Conservation (phyloP, 1,139 yeast species). For the Debaryomycetaceae sp. region DNA sequence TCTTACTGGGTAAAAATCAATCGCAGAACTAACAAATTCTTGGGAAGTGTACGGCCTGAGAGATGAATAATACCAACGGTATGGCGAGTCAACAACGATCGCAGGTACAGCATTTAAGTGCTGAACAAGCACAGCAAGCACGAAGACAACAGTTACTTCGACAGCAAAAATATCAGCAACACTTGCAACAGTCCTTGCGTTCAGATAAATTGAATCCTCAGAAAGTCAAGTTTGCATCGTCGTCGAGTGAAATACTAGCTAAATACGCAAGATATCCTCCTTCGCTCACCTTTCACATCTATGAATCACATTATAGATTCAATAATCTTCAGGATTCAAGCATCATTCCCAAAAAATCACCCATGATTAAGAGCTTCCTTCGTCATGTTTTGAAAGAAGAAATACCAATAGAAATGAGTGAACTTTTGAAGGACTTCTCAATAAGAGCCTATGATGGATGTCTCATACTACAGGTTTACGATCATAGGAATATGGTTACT, state of each 20-base stretch:
- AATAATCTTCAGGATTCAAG: constrained; percentile 68
- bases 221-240: constrained; percentile 60
- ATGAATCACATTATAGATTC: constrained; percentile 83
- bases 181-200: constrained; percentile 28
- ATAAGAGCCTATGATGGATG: constrained; percentile 87
- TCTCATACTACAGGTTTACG: constrained; percentile 75
- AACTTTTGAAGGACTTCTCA: constrained; percentile 82
- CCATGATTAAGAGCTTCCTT: constrained; percentile 75
- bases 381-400: constrained; percentile 76
- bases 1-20: too few species aligned
- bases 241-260: constrained; percentile 68
- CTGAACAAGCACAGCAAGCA: constrained; percentile 15
- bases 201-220: constrained; percentile 29
- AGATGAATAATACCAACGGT: constrained; percentile 2
- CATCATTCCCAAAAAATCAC: constrained; percentile 74
- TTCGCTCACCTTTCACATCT: constrained; percentile 82
- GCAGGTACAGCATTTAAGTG: constrained; percentile 8
- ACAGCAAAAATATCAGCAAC: constrained; percentile 33
- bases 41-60: too few species aligned
- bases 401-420: constrained; percentile 87
- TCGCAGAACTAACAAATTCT: too few species aligned
- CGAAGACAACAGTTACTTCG: constrained; percentile 34
- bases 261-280: constrained; percentile 80
- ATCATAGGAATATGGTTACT: constrained; percentile 52
- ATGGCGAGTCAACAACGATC: constrained; percentile 7